These are phyloP conservation scores for Amoebophrya sp. DNA, from an alignment of 169 alveolate species.

Conservation along the genomic window DNA sequence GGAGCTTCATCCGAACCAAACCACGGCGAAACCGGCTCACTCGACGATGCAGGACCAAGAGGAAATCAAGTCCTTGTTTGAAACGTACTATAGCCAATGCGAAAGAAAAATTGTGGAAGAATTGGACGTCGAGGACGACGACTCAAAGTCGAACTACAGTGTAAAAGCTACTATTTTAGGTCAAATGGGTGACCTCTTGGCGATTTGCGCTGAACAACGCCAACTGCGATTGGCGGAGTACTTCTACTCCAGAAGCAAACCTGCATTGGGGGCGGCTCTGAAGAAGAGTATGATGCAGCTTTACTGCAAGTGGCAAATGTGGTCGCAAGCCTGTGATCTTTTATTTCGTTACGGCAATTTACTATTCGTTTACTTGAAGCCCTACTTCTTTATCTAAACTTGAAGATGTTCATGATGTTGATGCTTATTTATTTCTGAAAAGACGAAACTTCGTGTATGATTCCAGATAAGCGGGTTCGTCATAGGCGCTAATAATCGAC, in stretches of 20 bases:
- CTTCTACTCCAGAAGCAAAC: background rate
- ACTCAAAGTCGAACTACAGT: too few species aligned
- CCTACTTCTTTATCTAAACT: background rate
- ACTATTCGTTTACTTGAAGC: background rate
- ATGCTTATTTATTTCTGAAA: background rate
- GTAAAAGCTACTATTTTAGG: too few species aligned
- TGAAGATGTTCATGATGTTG: background rate
- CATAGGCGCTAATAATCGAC: background rate
- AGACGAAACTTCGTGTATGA: too few species aligned
- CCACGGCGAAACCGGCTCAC: too few species aligned
- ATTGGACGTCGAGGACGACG: too few species aligned
- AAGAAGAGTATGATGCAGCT: background rate
- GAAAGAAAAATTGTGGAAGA: too few species aligned
- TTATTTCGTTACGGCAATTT: background rate
- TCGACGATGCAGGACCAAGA: too few species aligned
- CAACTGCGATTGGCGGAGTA: background rate
- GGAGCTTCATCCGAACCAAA: too few species aligned
- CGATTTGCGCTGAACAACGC: background rate
- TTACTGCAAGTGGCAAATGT: background rate
- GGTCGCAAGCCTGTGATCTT: background rate
- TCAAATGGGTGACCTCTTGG: background rate
- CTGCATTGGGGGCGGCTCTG: background rate
- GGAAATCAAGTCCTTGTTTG: too few species aligned
- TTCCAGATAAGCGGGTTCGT: too few species aligned
- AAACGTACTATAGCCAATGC: too few species aligned